A percentile compares a stretch with the other conserved stretches of the same genome.
Evolutionary conservation across 768 basidiomycete species (phyloP).

Genomic region (Amanita pallidorosea): DNA sequence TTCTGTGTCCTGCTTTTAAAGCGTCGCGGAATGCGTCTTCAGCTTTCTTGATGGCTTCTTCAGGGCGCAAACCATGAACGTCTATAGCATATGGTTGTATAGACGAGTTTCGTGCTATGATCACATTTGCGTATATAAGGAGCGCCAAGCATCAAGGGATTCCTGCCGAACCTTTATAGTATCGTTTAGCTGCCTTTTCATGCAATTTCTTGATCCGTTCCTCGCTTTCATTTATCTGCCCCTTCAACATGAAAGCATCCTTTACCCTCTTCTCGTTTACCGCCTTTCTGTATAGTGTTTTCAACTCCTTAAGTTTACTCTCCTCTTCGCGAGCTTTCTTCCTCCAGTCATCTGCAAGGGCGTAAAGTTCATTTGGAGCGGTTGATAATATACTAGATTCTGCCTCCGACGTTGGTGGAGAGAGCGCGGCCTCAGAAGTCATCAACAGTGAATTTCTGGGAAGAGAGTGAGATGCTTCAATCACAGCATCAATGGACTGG

Average conservation of each 20-base stretch:
- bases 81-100: constrained; percentile 28
- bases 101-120: constrained; percentile 27
- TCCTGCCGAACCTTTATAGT: constrained; percentile 27
- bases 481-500: background rate
- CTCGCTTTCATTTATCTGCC: constrained; percentile 25
- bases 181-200: constrained; percentile 33
- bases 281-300: constrained; percentile 18
- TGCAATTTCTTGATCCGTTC: constrained; percentile 27
- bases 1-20: constrained; percentile 18
- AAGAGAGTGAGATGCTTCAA: background rate
- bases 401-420: constrained; percentile 1
- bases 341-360: constrained; percentile 26
- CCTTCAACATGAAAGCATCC: constrained; percentile 28
- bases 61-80: constrained; percentile 36
- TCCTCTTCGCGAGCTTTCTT: constrained; percentile 30
- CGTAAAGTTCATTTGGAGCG: constrained; percentile 18
- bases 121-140: constrained; percentile 2
- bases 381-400: constrained; percentile 21
- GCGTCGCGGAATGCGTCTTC: constrained; percentile 32
- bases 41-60: constrained; percentile 33
- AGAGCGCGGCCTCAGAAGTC: constrained; percentile 2
- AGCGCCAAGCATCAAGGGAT: constrained; percentile 2
- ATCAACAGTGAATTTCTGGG: background rate
- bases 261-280: constrained; percentile 20
- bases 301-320: constrained; percentile 15